Evolutionary conservation across 495 filamentous ascomycete species (phyloP).

Genomic region (Achaetomiella virescens): DNA sequence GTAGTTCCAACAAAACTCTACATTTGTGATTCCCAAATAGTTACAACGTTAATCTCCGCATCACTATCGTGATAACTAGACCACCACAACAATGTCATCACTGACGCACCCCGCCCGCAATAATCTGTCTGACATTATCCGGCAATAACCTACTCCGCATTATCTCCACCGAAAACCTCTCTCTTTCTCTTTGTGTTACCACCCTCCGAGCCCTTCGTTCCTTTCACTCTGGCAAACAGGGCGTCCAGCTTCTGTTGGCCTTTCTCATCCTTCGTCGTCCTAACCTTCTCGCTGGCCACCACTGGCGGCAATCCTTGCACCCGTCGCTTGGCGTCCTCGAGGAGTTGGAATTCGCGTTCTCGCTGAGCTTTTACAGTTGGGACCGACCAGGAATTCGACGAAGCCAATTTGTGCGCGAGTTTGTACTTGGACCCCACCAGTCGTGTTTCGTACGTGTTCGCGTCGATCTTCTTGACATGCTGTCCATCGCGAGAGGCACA

Average conservation of each 20-base stretch:
- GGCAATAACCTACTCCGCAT: not conserved
- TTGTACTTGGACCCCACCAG: not conserved
- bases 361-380: not conserved
- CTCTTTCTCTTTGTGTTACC: not conserved
- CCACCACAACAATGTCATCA: too few species aligned
- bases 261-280: not conserved
- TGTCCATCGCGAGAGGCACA: not conserved
- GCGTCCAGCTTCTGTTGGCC: not conserved
- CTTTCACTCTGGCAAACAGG: not conserved
- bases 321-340: not conserved
- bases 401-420: not conserved
- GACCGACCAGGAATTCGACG: not conserved
- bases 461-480: not conserved
- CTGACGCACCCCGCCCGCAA: too few species aligned
- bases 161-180: not conserved
- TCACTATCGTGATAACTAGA: too few species aligned
- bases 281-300: not conserved
- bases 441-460: not conserved
- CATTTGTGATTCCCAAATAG: too few species aligned
- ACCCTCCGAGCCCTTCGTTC: not conserved
- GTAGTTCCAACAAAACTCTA: too few species aligned
- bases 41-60: too few species aligned
- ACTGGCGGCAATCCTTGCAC: not conserved
- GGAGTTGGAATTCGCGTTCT: not conserved
- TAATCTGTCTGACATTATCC: too few species aligned